These are phyloP conservation scores for Somion occarium DNA, from an alignment of 1,284 basidiomycete species.

Conservation along the genomic window DNA sequence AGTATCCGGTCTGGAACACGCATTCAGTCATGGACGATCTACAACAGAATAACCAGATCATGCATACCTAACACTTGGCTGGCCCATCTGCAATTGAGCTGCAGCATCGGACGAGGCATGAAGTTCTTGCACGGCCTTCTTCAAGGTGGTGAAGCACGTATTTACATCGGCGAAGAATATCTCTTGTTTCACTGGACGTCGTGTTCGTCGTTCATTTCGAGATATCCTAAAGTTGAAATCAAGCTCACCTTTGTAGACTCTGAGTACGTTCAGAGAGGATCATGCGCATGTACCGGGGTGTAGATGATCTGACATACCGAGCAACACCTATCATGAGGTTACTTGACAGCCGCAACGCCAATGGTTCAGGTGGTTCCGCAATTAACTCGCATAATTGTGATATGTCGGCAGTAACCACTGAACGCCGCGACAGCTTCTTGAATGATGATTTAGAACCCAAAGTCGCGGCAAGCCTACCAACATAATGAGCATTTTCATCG, in stretches of 20 bases:
- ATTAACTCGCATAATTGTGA: constrained; percentile 75
- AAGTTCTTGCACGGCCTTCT: constrained; percentile 67
- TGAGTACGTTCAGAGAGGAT: constrained; percentile 20
- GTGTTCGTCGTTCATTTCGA: neutral
- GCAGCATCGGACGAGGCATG: constrained; percentile 38
- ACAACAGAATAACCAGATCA: neutral
- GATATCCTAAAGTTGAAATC: neutral
- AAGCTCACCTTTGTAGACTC: constrained; percentile 65
- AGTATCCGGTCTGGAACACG: constrained; percentile 43
- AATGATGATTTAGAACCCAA: constrained; percentile 82
- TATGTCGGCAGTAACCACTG: constrained; percentile 78
- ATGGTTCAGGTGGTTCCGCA: constrained; percentile 74
- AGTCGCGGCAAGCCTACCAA: constrained; percentile 78
- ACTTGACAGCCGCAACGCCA: constrained; percentile 80
- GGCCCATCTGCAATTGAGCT: constrained; percentile 61
- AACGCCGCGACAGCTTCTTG: constrained; percentile 75
- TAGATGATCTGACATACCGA: constrained; percentile 57
- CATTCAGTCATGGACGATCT: neutral
- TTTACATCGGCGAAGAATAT: constrained; percentile 77
- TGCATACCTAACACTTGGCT: constrained; percentile 57
- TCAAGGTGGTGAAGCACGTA: constrained; percentile 67
- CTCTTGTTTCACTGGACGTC: constrained; percentile 71
- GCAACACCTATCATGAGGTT: constrained; percentile 85
- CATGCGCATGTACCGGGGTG: constrained; percentile 11
- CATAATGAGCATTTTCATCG: neutral